Base-by-base conservation (phyloP, 1,139 yeast genomes). In the Protomyces inouyei region DNA sequence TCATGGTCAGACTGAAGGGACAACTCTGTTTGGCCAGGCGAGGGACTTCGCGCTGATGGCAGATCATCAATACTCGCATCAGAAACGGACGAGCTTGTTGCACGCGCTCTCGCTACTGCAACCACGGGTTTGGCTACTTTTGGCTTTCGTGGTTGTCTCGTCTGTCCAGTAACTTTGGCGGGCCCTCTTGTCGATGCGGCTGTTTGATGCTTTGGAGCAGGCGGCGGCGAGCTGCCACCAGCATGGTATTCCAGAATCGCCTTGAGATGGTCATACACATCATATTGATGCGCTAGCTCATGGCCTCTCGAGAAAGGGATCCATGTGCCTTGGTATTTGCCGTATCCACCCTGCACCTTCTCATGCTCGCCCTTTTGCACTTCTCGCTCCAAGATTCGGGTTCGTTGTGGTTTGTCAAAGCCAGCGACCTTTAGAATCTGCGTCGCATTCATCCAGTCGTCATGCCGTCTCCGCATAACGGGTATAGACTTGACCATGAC, bases 331-430 rank as follows among this genome's bases (percentile, higher is more conserved):
- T 92, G 97, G 74, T 89, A 90, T 72, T 90, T 87, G 16, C 97
- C 97, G 73, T 91, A 90, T 0, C 97, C 97, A 55, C 97, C 97
- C 76, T 91, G 97, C 14, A 92, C 93, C 73, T 91, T 92, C 73
- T 92, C 97, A 74, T 91, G 96, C 52, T 79, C 79, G 36, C 95
- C 95, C 1, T 85, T 83, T 69, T 85, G 92, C n/a, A 92, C 89
- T 72, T 91, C 97, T 69, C 85, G 85, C 73, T 92, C 97, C 70
- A 91, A 80, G 66, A 91, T 84, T 70, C 91, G 85, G 8, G 96
- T 88, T 66, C 97, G 79, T 70, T 86, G 86, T 0, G 96, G 87
- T 74, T 92, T 88, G 68, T 95, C 95, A 66, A 88, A 84, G 64
- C 89, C 88, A 40, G 96, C 97, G 40, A 91, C 85, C 74, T 90